A percentile compares a stretch with the other conserved stretches of the same genome.
Evolutionary conservation across 2,329 filamentous ascomycete species (phyloP).

Genomic region (Curvularia spicifera): DNA sequence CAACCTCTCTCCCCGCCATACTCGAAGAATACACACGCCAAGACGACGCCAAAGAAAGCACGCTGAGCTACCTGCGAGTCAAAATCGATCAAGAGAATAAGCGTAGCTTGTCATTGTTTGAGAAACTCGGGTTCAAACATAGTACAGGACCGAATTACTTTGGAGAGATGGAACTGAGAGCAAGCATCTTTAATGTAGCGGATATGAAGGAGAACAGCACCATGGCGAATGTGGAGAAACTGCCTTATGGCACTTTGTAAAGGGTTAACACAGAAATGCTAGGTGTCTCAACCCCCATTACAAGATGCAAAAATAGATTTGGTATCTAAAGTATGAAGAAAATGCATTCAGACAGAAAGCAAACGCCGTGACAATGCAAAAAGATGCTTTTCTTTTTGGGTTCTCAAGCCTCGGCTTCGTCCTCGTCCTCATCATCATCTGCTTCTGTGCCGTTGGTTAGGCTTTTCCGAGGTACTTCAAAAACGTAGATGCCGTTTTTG

Average conservation of each 20-base stretch:
- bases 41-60: slow-evolving; percentile 19
- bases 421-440: slow-evolving; percentile 16
- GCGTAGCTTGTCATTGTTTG: slow-evolving; percentile 66
- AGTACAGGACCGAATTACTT: slow-evolving; percentile 67
- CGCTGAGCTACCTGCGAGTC: slow-evolving; percentile 60
- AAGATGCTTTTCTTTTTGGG: slow-evolving; percentile 14
- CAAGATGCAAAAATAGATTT: slow-evolving; percentile 20
- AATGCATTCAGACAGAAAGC: neutral
- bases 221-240: neutral
- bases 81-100: slow-evolving; percentile 67
- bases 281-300: neutral
- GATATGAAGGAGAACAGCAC: neutral
- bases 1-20: slow-evolving; percentile 60
- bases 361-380: slow-evolving; percentile 19
- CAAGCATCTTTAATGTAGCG: neutral
- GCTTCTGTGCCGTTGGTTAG: slow-evolving; percentile 26
- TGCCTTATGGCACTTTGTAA: neutral
- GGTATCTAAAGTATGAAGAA: slow-evolving; percentile 26
- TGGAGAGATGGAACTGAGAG: slow-evolving; percentile 64
- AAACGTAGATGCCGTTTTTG: slow-evolving; percentile 85
- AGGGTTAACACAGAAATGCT: neutral
- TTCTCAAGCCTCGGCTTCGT: neutral
- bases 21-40: slow-evolving; percentile 60
- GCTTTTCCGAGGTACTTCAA: slow-evolving; percentile 70
- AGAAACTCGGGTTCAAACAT: slow-evolving; percentile 64